A percentile compares a stretch with the other conserved stretches of the same genome.
Evolutionary conservation across 2,329 filamentous ascomycete genomes (phyloP).

Genomic region (Pseudogymnoascus sp.): DNA sequence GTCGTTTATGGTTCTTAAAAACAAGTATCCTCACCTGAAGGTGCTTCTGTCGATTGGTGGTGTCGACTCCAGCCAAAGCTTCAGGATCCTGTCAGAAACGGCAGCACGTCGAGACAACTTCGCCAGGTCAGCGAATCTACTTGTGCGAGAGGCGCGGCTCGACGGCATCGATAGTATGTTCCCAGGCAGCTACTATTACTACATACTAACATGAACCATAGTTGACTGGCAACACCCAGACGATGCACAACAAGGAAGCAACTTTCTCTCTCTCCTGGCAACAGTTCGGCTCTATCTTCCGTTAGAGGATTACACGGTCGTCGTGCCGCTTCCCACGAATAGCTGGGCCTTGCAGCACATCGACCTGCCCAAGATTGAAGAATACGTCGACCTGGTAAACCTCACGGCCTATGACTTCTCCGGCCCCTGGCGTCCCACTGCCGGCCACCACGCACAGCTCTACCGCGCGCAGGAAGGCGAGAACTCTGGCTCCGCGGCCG

Average conservation of each 20-base stretch:
- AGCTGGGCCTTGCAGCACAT: constrained; percentile 60
- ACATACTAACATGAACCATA: constrained; percentile 29
- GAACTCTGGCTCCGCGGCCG: constrained; percentile 56
- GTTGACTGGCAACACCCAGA: constrained; percentile 76
- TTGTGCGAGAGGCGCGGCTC: constrained; percentile 62
- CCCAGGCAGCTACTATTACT: background rate
- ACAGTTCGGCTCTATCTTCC: constrained; percentile 59
- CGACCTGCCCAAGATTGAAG: constrained; percentile 51
- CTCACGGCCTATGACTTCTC: constrained; percentile 75
- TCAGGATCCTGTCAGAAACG: constrained; percentile 56
- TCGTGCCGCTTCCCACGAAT: constrained; percentile 62
- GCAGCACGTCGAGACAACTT: constrained; percentile 57
- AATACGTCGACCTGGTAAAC: constrained; percentile 67
- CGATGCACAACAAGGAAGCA: constrained; percentile 53
- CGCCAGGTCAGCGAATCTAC: constrained; percentile 53
- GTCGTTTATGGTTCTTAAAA: constrained; percentile 64
- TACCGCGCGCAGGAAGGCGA: constrained; percentile 53
- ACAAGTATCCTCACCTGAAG: constrained; percentile 59
- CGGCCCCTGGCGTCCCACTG: constrained; percentile 57
- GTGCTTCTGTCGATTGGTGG: constrained; percentile 74
- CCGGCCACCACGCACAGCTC: constrained; percentile 69
- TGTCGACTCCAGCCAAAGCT: constrained; percentile 53
- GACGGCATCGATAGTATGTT: constrained; percentile 67
- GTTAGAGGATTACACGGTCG: constrained; percentile 58
- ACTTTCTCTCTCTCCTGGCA: constrained; percentile 62